A percentile compares a stretch with the other conserved stretches of the same genome.
phyloP scores from a whole-genome alignment of 768 basidiomycete genomes.

The Leucogyrophana mollusca region DNA sequence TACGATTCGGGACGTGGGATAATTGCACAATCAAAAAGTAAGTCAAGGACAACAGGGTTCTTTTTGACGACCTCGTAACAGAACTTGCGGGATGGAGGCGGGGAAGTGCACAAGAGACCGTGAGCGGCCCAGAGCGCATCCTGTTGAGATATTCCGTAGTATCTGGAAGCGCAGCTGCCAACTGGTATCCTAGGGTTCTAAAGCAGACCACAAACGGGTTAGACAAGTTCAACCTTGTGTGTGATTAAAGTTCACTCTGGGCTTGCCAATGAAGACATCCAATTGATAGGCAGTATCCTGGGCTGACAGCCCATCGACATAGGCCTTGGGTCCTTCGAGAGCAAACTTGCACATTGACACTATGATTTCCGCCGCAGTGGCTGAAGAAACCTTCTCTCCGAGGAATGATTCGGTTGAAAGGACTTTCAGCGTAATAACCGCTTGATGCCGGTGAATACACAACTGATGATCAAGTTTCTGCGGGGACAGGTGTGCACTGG shows the following conservation, averaged over 20 bases:
- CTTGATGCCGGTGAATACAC: conserved; percentile 21
- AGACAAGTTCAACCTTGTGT: neutral
- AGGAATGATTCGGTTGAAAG: conserved; percentile 21
- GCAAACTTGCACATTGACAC: conserved; percentile 22
- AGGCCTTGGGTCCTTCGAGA: conserved; percentile 22
- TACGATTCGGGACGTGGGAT: conserved; percentile 25
- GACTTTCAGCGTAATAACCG: conserved; percentile 14
- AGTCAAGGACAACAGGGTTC: conserved; percentile 16
- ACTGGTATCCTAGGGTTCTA: conserved; percentile 18
- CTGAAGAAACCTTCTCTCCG: conserved; percentile 14
- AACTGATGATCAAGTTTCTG: conserved; percentile 22
- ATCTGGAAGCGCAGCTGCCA: conserved; percentile 19
- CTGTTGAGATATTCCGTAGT: conserved; percentile 25
- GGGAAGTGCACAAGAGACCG: conserved; percentile 12
- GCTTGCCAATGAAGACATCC: conserved; percentile 3
- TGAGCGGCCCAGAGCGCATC: conserved; percentile 8
- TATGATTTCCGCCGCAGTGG: conserved; percentile 23
- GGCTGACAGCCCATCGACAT: conserved; percentile 15
- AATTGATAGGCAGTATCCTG: conserved; percentile 10
- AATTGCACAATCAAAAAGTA: conserved; percentile 25
- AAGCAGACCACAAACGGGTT: no score
- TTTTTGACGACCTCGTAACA: conserved; percentile 17
- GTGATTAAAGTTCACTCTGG: neutral
- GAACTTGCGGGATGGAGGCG: conserved; percentile 7
- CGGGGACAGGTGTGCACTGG: neutral